phyloP scores from a whole-genome alignment of 805 yeast species.

The Cyberlindnera xishuangbannaensis region DNA sequence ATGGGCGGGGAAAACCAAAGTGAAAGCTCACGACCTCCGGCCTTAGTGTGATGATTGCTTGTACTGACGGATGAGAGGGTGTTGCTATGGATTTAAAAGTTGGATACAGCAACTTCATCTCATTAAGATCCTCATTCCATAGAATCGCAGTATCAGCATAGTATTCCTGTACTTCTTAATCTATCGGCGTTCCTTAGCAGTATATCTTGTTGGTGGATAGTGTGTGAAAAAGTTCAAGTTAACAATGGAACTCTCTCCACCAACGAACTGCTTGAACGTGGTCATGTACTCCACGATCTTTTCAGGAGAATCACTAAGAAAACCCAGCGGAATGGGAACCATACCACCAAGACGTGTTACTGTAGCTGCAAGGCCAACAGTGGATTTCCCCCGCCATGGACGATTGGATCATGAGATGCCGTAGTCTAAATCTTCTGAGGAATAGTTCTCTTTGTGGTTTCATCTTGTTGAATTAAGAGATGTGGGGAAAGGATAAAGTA shows the following conservation, averaged over 20 bases:
- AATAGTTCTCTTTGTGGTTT: conserved; percentile 4
- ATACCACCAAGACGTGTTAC: conserved; percentile 40
- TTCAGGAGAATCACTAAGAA: conserved; percentile 8
- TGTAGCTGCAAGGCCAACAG: conserved; percentile 38
- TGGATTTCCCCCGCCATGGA: conserved; percentile 59
- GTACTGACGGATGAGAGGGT: conserved; percentile 10
- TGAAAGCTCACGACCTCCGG: conserved; percentile 49
- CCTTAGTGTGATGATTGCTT: conserved; percentile 15
- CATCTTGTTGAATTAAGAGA: no score
- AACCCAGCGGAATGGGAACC: conserved; percentile 38
- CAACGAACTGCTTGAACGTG: conserved; percentile 11
- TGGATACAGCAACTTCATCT: conserved; percentile 10
- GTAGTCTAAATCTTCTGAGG: conserved; percentile 26
- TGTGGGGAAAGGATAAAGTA: no score
- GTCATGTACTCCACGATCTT: conserved; percentile 9
- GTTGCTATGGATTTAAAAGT: conserved; percentile 14
- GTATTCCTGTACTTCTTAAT: conserved; percentile 11
- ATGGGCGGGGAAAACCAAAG: conserved; percentile 40
- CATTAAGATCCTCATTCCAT: neutral
- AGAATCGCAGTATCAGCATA: conserved; percentile 2
- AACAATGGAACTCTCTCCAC: conserved; percentile 20
- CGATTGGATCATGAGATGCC: conserved; percentile 44
- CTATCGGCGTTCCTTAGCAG: conserved; percentile 21
- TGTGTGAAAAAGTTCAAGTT: conserved; percentile 46
- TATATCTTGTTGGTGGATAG: conserved; percentile 21